Evolutionary conservation across 495 filamentous ascomycete species (phyloP), one percentile per base, ranked within the genome.

Genomic region (Hypoxylon subgilvum): DNA sequence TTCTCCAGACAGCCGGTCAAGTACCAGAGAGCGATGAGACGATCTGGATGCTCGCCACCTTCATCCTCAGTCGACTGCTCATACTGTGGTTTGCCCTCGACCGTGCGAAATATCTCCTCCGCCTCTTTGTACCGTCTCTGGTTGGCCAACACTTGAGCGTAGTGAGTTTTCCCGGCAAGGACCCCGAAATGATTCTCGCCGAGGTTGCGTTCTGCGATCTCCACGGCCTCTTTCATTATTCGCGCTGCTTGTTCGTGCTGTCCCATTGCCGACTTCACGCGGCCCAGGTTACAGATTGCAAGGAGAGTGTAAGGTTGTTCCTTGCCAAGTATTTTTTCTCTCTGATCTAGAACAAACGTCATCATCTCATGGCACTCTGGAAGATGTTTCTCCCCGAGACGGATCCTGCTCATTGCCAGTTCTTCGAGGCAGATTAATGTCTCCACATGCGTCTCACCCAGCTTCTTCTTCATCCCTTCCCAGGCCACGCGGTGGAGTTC

Each of bases 241-340:
- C 45, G 16, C 44, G 72, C 74, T 4, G 75, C 76, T 31, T 73
- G 63, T 1, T 53, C 45, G 6, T 45, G 31, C 10, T 69, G 12
- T 6, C 66, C 66, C 4, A 67, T 46, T 3, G 53, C 62, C 10
- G 27, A 61, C 39, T 70, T 72, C 6, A 74, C 18, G 3, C 57
- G 57, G 8, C 67, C 72, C 10, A 71, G 57, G 30, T 70, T 70
- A 4, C 16, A 45, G 23, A 71, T 66, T 7, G 69, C 65, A 3
- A 63, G 64, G 14, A 76, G 65, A 0, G 63, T 74, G 19, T 57
- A 72, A 0, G 66, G 57, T 21, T 77, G 72, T 49, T 79, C 76
- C 39, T 69, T 74, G 2, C 74, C 73, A 6, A 75, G 52, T 19
- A 57, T 58, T 10, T 54, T 47, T 25, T 62, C 64, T 8, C 74